Evolutionary conservation across 2,329 filamentous ascomycete species (phyloP), one percentile per base, ranked within the genome.

Genomic region (Gaeumannomyces sp.): DNA sequence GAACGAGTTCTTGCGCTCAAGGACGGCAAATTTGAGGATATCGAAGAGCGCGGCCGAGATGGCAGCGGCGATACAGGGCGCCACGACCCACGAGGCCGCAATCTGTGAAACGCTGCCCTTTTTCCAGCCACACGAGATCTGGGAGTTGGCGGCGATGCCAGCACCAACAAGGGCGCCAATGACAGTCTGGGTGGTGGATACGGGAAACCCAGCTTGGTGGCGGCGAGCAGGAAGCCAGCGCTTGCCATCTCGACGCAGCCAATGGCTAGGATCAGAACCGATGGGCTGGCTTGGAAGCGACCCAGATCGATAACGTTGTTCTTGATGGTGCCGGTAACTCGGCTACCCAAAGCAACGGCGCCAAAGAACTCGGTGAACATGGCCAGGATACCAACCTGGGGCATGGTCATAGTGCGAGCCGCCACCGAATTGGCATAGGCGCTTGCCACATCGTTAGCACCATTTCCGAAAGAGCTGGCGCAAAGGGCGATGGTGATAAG

Each of bases 181-280:
- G 27, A 64, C 57, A 33, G 57, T 59, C 56, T 59, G 62, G 11
- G 62, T 64, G n/a, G 62, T 59, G 62, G n/a, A 28, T 28, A 64
- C 56, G 62, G 62, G 62, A 64, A 60, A 10, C 62, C 62, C 10
- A 64, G 14, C 62, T 60, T 59, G 10, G 62, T 64, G 62, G 56
- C 56, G 7, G 14, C 10, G 1, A 64, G 25, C 29, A 58, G 31
- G 53, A 33, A 64, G 27, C 31, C 22, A 1, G 62, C 56, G 56
- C 56, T 38, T n/a, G 56, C 62, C 31, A 60, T 16, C 33, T 59
- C 56, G 56, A 38, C 62, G 33, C 62, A 64, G 16, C 56, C 38
- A 25, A 64, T 59, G 56, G 62, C 25, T 5, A 64, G 62, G 16
- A 64, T 29, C 25, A 59, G 33, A 13, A 33, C 56, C 19, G 33